Evolutionary conservation across 2,329 filamentous ascomycete genomes (phyloP), one percentile per base, ranked within the genome.

Genomic region (Cordyceps militaris): DNA sequence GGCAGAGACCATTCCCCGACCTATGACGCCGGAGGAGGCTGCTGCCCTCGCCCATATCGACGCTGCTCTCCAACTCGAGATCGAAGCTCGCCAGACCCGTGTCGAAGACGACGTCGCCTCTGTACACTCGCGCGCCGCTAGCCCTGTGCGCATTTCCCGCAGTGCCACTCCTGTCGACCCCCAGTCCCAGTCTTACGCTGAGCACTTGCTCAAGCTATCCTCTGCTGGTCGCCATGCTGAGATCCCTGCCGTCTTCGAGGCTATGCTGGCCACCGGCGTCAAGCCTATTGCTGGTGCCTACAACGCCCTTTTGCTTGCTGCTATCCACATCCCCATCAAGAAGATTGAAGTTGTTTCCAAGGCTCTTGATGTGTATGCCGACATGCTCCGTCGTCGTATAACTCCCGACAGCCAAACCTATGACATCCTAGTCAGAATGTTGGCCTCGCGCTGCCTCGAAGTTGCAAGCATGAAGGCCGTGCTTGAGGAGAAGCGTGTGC

Each of bases 321-420:
- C 91, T 14, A 90, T 97, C 61, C 82, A 90, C 64, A 81, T 97
- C 19, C 89, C 92, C 8, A 79, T 80, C 24, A 86, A 89, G 70
- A 88, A 86, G 71, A 87, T 88, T 56, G 88, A 95, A 74, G 85
- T 94, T 54, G 89, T 96, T 14, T 87, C 91, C 61, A 96, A 96
- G 76, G 91, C 91, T 5, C 80, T 97, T 54, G 92, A 96, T 74
- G 89, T 99, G 54, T 99, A 97, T 71, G 88, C 91, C 16, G 92
- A 97, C 70, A 97, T 99, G 94, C 84, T 96, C 64, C 85, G 87
- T 63, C 88, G 92, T 63, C 87, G 87, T 64, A 86, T 97, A 24
- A 76, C 82, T 21, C 92, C 93, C 8, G 87, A 97, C 69, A 85
- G 86, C 56, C 83, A 88, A 58, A 97, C 93, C 0, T 97, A 96